Evolutionary conservation across 768 basidiomycete species (phyloP), one percentile per base, ranked within the genome.

Genomic region (Mycena kentingensis): DNA sequence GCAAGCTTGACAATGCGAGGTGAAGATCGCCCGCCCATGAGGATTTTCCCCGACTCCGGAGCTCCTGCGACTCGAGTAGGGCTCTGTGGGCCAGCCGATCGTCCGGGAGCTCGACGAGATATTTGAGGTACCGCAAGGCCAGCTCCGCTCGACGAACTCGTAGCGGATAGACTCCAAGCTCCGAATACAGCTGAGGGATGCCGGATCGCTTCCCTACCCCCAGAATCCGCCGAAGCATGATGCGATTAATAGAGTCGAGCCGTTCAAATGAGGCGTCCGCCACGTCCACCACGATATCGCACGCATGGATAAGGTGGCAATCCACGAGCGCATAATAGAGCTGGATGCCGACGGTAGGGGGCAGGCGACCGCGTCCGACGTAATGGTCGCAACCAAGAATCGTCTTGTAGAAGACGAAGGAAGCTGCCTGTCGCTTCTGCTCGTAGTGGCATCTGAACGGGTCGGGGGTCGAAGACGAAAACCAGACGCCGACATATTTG

Each of bases 271-370:
- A 43, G 41, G 12, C 18, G 13, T 21, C 12, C 32, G 39, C 44
- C 1, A 51, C 32, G 35, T 62, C 60, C 8, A 46, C 49, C 4
- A 27, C 21, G 27, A 60, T 31, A 13, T 56, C 58, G 16, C 38
- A 52, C 3, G 29, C 58, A n/a, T 39, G 37, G 24, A 41, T 59
- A 11, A 58, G 46, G 21, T 54, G 53, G 16, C 38, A 49, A 35
- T 61, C 60, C 2, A 61, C 46, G 16, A 55, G 36, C 10, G 60
- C 54, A 29, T 29, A 56, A 52, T 62, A 62, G 0, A 62, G 51
- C 19, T 48, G 24, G 21, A 22, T 16, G 21, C 25, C 41, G 1
- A 42, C 18, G 10, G 32, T 37, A 3, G 43, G 43, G 2, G 55
- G 58, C 10, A 60, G 26, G 15, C 27, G 36, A 1, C 49, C 43